phyloP scores from a whole-genome alignment of 257 asterid genomes.

The Nicotiana noctiflora region DNA sequence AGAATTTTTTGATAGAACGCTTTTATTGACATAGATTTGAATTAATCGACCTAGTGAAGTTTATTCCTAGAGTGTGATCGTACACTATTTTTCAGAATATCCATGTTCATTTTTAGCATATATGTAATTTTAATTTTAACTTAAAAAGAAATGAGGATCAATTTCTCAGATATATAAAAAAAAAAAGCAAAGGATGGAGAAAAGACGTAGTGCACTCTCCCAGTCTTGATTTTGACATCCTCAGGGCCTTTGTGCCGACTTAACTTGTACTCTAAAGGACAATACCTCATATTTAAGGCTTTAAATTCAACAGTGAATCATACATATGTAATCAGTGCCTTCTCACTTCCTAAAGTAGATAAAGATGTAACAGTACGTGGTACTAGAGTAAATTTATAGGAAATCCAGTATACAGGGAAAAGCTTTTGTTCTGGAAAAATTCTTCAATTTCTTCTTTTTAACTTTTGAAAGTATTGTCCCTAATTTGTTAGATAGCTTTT shows the following conservation, averaged over 20 bases:
- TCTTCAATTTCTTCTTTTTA: too few species aligned
- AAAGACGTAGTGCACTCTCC: not conserved
- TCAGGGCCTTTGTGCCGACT: not conserved
- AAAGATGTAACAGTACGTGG: not conserved
- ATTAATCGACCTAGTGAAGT: not conserved
- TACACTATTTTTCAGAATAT: too few species aligned
- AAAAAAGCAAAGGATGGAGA: not conserved
- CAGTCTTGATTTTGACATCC: not conserved
- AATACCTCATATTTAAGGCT: not conserved
- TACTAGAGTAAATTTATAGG: not conserved
- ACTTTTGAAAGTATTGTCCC: too few species aligned
- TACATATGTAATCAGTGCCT: not conserved
- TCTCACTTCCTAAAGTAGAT: not conserved
- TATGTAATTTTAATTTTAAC: too few species aligned
- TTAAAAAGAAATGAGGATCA: not conserved
- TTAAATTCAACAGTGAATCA: not conserved
- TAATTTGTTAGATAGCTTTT: too few species aligned
- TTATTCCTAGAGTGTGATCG: too few species aligned
- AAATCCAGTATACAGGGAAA: not conserved
- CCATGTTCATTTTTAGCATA: too few species aligned
- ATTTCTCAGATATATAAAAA: not conserved
- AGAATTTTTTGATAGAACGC: not conserved
- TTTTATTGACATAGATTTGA: not conserved
- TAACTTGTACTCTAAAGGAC: not conserved
- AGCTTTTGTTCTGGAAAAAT: too few species aligned